Base-by-base conservation (phyloP, 2,329 filamentous ascomycete genomes). In the Metarhizium brunneum region DNA sequence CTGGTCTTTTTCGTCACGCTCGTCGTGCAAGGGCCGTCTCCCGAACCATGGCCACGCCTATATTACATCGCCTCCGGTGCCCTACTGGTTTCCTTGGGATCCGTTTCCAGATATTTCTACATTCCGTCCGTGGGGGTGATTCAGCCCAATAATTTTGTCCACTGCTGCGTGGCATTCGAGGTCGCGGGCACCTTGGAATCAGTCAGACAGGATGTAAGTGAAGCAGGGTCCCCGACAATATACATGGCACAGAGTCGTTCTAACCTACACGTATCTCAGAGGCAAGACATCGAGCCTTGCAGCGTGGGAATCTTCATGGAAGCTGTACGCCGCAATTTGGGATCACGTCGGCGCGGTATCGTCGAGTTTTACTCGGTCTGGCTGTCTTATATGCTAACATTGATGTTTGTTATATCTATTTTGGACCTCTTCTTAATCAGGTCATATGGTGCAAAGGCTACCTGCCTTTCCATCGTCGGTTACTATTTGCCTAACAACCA, bases 251-350 rank as follows among this genome's bases (percentile, higher is more conserved):
- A 35, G 38, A 20, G 8, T 45, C 13, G 4, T 40, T 6, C 18
- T 43, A 43, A 43, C 38, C 35, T 18, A 11, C 25, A 25, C 3
- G 3, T 25, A 16, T 45, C 14, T 6, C 30, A 53, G 51, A 43
- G 51, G 35, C 51, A 36, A 10, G 51, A 53, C 7, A 53, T 53
- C 25, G 51, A 53, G 18, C 51, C 51, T 18, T 45, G 51, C 51
- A 47, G 13, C 38, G 51, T 53, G 20, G 25, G 42, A 1, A 16
- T 53, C 13, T 2, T 53, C 30, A 7, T 45, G 20, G 51, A 25
- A 36, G 25, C 20, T n/a, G 38, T 38, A 11, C 11, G 11, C 10
- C 35, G 18, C 42, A 30, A 32, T 36, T 47, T 53, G 18, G 13
- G 6, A 53, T 14, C 7, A 10, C 29, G 13, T 10, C 32, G 32